Base-by-base conservation (phyloP, 2,329 filamentous ascomycete genomes). In the Colletotrichum musicola region DNA sequence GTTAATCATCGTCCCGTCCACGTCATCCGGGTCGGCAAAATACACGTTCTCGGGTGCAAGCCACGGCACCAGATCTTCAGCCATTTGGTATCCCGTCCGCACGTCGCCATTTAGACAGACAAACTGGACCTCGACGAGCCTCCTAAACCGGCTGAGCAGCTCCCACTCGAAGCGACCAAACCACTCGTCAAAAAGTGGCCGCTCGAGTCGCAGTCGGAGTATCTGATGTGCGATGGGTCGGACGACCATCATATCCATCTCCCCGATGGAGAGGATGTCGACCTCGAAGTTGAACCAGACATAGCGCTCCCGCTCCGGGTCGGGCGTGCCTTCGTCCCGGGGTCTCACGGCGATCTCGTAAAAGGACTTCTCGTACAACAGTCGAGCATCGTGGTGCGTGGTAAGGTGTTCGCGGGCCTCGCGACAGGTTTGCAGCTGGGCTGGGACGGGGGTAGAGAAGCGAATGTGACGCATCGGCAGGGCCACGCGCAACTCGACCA, bases 271-370 rank as follows among this genome's bases (percentile, higher is more conserved):
- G 25, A 66, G 12, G 47, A 55, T 42, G 44, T 55, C 63, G 12
- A 6, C 6, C 1, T 55, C 57, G 7, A 55, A 66, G 49, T 66
- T 66, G 42, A 66, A 42, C 49, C 57, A 66, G 27, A 62, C 27
- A n/a, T 66, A 54, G 40, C 38, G 57, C 49, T 66, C 7, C 14
- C 0, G 47, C 40, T n/a, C 16, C 18, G 6, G 20, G 20, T 22
- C 20, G 3, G 20, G 20, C 20, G 20, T 22, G 20, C 20, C 3
- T 22, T 22, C n/a, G 5, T 51, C 27, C 27, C 27, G 22, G 22
- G 38, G 1, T 40, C 14, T 65, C 3, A 12, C 40, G 12, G 4
- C 4, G 38, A 55, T 27, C 16, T 62, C 16, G 14, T 4, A 40
- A n/a, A 49, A 42, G 42, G 57, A n/a, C 42, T 18, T 66, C 1